Evolutionary conservation across 2,329 filamentous ascomycete species (phyloP).

Genomic region (Acrocalymma vagum): DNA sequence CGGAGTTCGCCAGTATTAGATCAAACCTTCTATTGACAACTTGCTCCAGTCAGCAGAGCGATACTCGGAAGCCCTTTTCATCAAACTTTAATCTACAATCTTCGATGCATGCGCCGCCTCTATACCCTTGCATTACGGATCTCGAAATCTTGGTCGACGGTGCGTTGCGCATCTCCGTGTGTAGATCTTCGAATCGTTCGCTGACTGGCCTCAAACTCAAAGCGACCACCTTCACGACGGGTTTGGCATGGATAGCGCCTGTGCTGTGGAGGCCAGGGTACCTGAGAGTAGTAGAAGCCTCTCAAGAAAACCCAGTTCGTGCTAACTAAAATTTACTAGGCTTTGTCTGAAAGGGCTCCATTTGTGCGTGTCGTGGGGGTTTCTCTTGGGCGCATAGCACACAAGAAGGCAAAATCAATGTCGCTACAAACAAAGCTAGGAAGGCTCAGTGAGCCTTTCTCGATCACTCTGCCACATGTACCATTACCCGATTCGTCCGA

Average conservation of each 20-base stretch:
- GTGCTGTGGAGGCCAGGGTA: conserved; percentile 50
- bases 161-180: conserved; percentile 47
- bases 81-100: too few relatives aligned
- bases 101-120: too few relatives aligned
- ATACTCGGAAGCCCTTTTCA: too few relatives aligned
- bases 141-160: conserved; percentile 42
- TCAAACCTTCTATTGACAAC: too few relatives aligned
- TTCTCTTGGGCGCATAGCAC: conserved; percentile 33
- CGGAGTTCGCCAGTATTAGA: too few relatives aligned
- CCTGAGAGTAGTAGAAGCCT: conserved; percentile 29
- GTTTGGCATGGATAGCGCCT: conserved; percentile 50
- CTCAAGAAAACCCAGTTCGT: neutral
- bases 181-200: conserved; percentile 20
- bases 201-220: conserved; percentile 42
- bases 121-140: too few relatives aligned
- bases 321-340: conserved; percentile 26
- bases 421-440: conserved; percentile 24
- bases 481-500: too few relatives aligned
- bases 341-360: conserved; percentile 41
- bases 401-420: conserved; percentile 14
- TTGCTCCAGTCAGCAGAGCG: too few relatives aligned
- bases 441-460: too few relatives aligned
- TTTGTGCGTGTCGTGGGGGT: conserved; percentile 50
- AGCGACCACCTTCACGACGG: conserved; percentile 39
- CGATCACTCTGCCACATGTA: too few relatives aligned